Evolutionary conservation across 2,329 filamentous ascomycete species (phyloP), one percentile per base, ranked within the genome.

Genomic region (Cordyceps pruinosa): DNA sequence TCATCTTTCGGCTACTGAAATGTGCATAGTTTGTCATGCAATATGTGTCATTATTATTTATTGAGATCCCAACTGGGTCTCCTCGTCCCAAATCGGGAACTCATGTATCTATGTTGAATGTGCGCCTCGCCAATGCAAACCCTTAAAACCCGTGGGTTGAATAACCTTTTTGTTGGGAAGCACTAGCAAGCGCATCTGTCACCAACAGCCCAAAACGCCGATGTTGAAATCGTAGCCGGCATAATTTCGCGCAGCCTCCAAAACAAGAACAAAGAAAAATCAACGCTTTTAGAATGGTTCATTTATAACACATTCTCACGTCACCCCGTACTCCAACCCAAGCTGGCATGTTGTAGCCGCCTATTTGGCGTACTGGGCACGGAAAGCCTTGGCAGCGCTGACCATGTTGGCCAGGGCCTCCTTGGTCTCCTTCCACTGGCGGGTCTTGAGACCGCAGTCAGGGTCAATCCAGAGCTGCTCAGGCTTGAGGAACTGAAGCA

Each of bases 391-490:
- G 82, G 94, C 93, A 59, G 94, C 94, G 74, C 93, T 92, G 77
- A 99, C 93, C 90, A 99, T 88, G 87, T 97, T 96, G 80, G 79
- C 80, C 72, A 99, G 80, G 59, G 93, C 90, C 72, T 90, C 90
- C 88, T 97, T 97, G 76, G 92, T 96, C 86, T 99, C 93, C 76
- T 88, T 85, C 93, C 94, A 97, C 81, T 96, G 89, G 69, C 94
- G 89, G 67, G 94, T 99, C 90, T 99, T 99, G 60, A 99, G 86
- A 82, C 94, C 94, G 73, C 94, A 99, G 82, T 99, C 94, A 66
- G 94, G 94, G 83, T 99, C 93, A 80, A 97, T 90, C 94, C 94
- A 99, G 74, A 99, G 90, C 85, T 99, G 94, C 71, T 97, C 91
- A 59, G 92, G 92, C 84, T 91, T 93, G 77, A 97, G 89, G 84